A percentile compares a stretch with the other conserved stretches of the same genome.
Evolutionary conservation across 805 yeast species (phyloP).

Genomic region (Candida alai): DNA sequence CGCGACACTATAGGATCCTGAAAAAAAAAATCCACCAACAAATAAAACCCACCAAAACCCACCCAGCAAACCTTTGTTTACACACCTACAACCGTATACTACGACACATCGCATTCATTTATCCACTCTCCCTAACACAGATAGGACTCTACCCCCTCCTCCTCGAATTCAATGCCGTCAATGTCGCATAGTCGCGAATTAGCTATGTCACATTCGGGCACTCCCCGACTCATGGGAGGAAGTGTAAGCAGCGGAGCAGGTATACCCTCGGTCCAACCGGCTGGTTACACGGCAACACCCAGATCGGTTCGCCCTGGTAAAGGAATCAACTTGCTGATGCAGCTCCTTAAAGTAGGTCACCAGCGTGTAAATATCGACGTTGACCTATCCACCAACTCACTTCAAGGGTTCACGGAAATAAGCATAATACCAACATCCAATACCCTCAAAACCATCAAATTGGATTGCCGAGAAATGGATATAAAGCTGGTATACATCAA

Average conservation of each 20-base stretch:
- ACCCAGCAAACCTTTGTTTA: too few species aligned
- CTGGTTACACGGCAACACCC: slow-evolving; percentile 2
- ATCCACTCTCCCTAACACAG: too few species aligned
- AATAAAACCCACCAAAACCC: too few species aligned
- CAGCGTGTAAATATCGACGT: slow-evolving; percentile 80
- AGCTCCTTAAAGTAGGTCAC: slow-evolving; percentile 71
- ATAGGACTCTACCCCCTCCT: too few species aligned
- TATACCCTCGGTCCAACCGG: background rate
- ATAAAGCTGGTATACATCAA: slow-evolving; percentile 63
- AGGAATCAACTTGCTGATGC: slow-evolving; percentile 28
- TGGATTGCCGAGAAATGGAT: slow-evolving; percentile 78
- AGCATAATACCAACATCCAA: slow-evolving; percentile 71
- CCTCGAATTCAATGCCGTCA: slow-evolving; percentile 9
- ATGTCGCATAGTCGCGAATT: slow-evolving; percentile 6
- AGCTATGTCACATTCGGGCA: slow-evolving; percentile 5
- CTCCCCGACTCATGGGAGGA: slow-evolving; percentile 3
- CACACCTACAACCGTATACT: too few species aligned
- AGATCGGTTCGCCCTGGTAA: slow-evolving; percentile 10
- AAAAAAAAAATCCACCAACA: too few species aligned
- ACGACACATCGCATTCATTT: too few species aligned
- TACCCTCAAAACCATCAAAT: slow-evolving; percentile 51
- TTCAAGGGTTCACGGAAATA: slow-evolving; percentile 77
- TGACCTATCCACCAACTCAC: slow-evolving; percentile 56
- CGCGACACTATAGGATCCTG: too few species aligned
- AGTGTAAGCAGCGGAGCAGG: background rate